Base-by-base conservation (phyloP, 345 rosid genomes). In the Gossypium anomalum region DNA sequence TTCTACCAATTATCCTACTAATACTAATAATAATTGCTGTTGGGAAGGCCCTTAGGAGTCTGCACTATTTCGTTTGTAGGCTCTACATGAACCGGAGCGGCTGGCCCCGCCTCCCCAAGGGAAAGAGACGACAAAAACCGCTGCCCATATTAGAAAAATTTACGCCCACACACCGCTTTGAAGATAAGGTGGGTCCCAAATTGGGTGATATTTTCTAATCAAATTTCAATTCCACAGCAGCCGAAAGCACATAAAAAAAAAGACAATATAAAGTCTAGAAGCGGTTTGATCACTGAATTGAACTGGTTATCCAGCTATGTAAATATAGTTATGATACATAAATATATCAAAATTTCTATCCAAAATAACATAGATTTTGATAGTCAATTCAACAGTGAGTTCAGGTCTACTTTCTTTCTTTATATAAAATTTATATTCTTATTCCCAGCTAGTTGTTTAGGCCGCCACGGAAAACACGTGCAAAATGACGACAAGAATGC, bases 181-280 rank as follows among this genome's bases (percentile, higher is more conserved):
- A 56, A 56, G 60, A 56, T 56, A 56, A 56, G 27, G 60, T 56
- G 23, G 25, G 60, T 56, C 60, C 60, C 60, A 56, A 56, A 55
- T 4, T 6, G 27, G 14, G 7, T 56, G 23, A 56, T 56, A 13
- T 56, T 56, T 9, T 15, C n/a, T 51, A 6, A 34, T 34, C 41
- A 34, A 34, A 5, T 34, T 34, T 34, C 41, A 34, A 34, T 34
- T 34, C 7, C 41, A 34, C 41, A 1, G 41, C 41, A 34, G 41
- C 41, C 41, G 41, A 34, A 34, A 34, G 41, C 41, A 4, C 38
- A 34, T 34, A 4, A 4, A 34, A 34, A 34, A 34, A 34, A 34
- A 34, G 41, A 5, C 7, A 5, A 34, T 5, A 34, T 34, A 0
- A 13, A 16, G 17, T 51, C 17, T 51, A 15, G 16, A 51, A 51